Conservation (phyloP, 202 grass and related monocot species). For the Cymbopogon flexuosus region DNA sequence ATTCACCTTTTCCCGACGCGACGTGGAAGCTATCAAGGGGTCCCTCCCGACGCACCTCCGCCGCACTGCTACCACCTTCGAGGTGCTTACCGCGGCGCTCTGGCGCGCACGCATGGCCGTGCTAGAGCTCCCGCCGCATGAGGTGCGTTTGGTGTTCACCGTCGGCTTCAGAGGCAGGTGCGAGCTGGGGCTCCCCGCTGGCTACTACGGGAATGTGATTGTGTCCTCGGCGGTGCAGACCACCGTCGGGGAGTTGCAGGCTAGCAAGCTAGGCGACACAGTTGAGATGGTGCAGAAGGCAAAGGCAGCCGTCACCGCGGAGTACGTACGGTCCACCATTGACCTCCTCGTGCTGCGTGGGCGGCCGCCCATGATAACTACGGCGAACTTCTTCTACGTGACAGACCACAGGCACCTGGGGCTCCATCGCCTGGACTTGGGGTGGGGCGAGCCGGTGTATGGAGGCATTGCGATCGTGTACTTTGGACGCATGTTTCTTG, state of each 20-base stretch:
- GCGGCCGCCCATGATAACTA: slow-evolving; percentile 6
- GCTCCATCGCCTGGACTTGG: not conserved
- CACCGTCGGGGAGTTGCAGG: not conserved
- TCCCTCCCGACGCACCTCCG: not conserved
- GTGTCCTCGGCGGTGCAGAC: not conserved
- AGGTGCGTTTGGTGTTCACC: slow-evolving; percentile 26
- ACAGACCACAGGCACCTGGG: slow-evolving; percentile 8
- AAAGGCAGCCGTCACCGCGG: slow-evolving; percentile 32
- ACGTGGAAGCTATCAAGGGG: slow-evolving; percentile 29
- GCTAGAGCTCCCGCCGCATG: slow-evolving; percentile 1
- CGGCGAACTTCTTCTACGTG: slow-evolving; percentile 25
- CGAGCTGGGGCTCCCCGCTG: slow-evolving; percentile 22
- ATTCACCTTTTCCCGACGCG: slow-evolving; percentile 36
- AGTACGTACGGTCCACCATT: slow-evolving; percentile 36
- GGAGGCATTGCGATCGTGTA: not conserved
- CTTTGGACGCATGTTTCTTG: not conserved
- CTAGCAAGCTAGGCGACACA: too few relatives aligned
- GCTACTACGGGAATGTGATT: slow-evolving; percentile 67
- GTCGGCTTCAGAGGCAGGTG: slow-evolving; percentile 36
- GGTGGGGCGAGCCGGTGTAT: not conserved
- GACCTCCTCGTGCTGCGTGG: slow-evolving; percentile 30
- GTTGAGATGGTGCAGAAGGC: too few relatives aligned
- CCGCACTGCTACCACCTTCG: slow-evolving; percentile 39
- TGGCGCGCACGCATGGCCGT: slow-evolving; percentile 47
- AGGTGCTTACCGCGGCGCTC: slow-evolving; percentile 43